Evolutionary conservation across 106 monocot species (phyloP), one percentile per base, ranked within the genome.

Genomic region (Dendrobium nobile): DNA sequence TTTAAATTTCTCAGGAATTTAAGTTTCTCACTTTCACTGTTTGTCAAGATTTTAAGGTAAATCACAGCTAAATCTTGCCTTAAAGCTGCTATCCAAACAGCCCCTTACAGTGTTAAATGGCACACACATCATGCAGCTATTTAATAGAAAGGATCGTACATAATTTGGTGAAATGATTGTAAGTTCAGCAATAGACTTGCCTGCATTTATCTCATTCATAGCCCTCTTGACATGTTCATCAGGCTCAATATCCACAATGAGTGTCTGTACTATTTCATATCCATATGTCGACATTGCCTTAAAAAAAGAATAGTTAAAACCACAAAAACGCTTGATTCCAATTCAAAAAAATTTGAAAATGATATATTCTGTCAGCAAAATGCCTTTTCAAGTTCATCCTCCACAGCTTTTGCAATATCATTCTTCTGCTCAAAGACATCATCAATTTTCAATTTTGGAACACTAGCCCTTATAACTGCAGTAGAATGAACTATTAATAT

Each of bases 191-290:
- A 51, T 26, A 28, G 6, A 87, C 82, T 84, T 79, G 55, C 86
- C 89, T 77, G 90, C 90, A 58, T 90, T 90, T 26, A 90, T 90
- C 83, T 90, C 90, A 81, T 87, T 87, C 90, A 90, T 90, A 19
- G 90, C 90, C 47, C 83, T 55, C 83, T 90, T 90, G 15, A 90
- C 90, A 73, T 77, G 85, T 47, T 28, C 85, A 77, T 87, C 87
- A 20, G 87, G 89, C 77, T 87, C 89, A 78, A 89, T 89, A 78
- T 85, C 90, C 51, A 87, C 85, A 43, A 90, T 90, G 11, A 90
- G 78, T 2, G 90, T 90, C 33, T 90, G 87, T 19, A 90, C 87
- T 67, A 90, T 90, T 75, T 87, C 85, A 77, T 87, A 90, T 0
- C 90, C 87, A 72, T 90, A 87, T 51, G 41, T 75, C 8, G 90